phyloP scores from a whole-genome alignment of 108 stramenopile species.

The Schizochytrium sp. region DNA sequence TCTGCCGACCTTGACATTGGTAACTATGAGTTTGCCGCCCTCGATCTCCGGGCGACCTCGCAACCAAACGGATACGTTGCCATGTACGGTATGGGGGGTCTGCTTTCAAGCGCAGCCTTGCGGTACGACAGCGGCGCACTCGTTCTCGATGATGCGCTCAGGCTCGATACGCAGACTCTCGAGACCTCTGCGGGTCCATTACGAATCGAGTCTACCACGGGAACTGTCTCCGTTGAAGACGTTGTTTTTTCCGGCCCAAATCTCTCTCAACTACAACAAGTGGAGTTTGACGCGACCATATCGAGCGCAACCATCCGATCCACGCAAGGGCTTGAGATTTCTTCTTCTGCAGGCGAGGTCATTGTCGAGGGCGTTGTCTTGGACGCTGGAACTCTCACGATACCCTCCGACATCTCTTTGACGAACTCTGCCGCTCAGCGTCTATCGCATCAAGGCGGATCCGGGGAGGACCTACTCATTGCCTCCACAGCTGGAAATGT shows the following conservation, averaged over 20 bases:
- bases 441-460: not conserved
- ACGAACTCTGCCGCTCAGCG: not conserved
- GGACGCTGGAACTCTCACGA: not conserved
- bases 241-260: not conserved
- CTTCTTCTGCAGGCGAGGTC: not conserved
- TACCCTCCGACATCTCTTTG: not conserved
- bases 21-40: not conserved
- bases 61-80: not conserved
- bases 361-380: not conserved
- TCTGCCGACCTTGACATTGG: not conserved
- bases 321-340: not conserved
- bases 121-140: not conserved
- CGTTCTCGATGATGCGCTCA: not conserved
- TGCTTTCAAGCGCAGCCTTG: not conserved
- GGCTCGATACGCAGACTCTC: not conserved
- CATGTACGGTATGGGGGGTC: not conserved
- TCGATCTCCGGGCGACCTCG: not conserved
- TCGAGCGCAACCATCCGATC: too few relatives aligned
- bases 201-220: not conserved
- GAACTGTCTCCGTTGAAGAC: not conserved
- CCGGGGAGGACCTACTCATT: not conserved
- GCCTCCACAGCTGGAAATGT: too few relatives aligned
- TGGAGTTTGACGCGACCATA: too few relatives aligned
- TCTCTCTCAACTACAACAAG: too few relatives aligned
- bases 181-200: not conserved